Evolutionary conservation across 768 basidiomycete species (phyloP).

Genomic region (Pilatotrama ljubarskyi): DNA sequence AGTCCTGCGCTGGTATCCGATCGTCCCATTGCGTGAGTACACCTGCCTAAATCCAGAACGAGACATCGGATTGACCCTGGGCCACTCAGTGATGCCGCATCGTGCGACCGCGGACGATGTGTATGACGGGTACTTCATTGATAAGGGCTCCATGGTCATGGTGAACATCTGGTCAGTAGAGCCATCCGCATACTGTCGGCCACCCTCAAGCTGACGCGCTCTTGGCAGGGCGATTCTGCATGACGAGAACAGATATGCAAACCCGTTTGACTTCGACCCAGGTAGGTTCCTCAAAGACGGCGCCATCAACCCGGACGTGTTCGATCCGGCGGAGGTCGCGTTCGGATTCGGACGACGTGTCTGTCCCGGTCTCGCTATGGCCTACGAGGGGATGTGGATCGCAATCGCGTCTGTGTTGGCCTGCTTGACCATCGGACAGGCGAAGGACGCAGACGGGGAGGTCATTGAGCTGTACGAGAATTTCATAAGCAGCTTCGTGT

Average conservation of each 20-base stretch:
- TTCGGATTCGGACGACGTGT: constrained; percentile 27
- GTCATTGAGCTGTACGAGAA: constrained; percentile 32
- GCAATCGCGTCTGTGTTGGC: constrained; percentile 25
- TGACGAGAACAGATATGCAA: constrained; percentile 41
- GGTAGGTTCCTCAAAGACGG: constrained; percentile 30
- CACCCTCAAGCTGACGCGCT: not conserved
- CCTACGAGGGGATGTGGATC: constrained; percentile 26
- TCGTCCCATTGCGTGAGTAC: constrained; percentile 1
- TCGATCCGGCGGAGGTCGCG: constrained; percentile 9
- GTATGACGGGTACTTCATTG: constrained; percentile 30
- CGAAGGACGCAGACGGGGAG: constrained; percentile 20
- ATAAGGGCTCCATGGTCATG: constrained; percentile 28
- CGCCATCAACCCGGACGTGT: not conserved
- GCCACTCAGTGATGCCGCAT: constrained; percentile 23
- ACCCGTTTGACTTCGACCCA: constrained; percentile 37
- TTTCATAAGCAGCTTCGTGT: constrained; percentile 34
- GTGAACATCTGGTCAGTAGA: constrained; percentile 18
- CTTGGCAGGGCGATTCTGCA: constrained; percentile 40
- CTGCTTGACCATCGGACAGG: constrained; percentile 20
- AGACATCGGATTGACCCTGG: too few species aligned
- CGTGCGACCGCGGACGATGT: constrained; percentile 23
- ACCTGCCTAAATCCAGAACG: too few species aligned
- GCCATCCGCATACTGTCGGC: not conserved
- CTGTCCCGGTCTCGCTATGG: constrained; percentile 29
- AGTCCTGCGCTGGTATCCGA: constrained; percentile 12